A percentile compares a stretch with the other conserved stretches of the same genome.
These are phyloP conservation scores for Pinus taeda DNA, from an alignment of 75 land plant species.

Conservation along the genomic window DNA sequence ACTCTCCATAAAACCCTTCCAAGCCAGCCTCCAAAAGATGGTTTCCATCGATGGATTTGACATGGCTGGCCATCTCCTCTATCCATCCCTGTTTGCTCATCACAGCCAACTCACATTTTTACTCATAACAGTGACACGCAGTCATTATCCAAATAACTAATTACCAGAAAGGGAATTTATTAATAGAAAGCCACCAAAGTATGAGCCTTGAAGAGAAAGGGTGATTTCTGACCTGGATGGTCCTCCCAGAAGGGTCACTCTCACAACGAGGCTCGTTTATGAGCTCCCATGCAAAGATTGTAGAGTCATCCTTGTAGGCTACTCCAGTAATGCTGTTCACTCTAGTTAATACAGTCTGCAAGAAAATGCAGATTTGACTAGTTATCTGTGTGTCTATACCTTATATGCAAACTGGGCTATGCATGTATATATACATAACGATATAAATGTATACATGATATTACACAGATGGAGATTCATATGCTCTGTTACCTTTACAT, in stretches of 20 bases:
- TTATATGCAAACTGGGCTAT: not conserved
- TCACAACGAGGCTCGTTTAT: constrained; percentile 86
- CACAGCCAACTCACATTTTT: not conserved
- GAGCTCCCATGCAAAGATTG: constrained; percentile 83
- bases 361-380: not conserved
- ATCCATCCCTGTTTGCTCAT: constrained; percentile 61
- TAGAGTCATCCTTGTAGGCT: constrained; percentile 74
- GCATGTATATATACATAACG: not conserved
- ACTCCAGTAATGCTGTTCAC: constrained; percentile 67
- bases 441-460: not conserved
- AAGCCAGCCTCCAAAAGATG: constrained; percentile 85
- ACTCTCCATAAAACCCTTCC: constrained; percentile 79
- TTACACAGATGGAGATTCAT: not conserved
- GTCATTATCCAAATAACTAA: constrained; percentile 25
- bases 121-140: not conserved
- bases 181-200: not conserved
- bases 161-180: not conserved
- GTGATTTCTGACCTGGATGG: constrained; percentile 17
- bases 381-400: not conserved
- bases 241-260: constrained; percentile 29
- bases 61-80: constrained; percentile 75
- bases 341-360: constrained; percentile 54
- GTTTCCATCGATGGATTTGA: constrained; percentile 82
- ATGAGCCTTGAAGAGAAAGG: not conserved
- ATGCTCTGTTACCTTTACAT: constrained; percentile 46